A percentile compares a stretch with the other conserved stretches of the same genome.
phyloP scores from a whole-genome alignment of 2,329 filamentous ascomycete species.

The Paraphaeosphaeria minitans region DNA sequence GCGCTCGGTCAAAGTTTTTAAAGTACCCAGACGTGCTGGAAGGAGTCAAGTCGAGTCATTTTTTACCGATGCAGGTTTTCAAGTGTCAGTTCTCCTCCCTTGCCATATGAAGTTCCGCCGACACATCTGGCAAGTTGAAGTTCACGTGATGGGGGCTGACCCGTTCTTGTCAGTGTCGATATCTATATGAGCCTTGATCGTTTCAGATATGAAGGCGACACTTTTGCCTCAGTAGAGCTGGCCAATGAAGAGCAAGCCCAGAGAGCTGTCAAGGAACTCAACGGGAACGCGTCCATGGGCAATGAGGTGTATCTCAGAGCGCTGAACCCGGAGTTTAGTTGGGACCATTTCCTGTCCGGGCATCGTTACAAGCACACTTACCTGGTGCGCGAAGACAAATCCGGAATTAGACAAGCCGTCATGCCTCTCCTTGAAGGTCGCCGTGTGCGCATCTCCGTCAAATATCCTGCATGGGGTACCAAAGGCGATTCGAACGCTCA shows the following conservation, averaged over 20 bases:
- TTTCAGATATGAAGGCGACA: constrained; percentile 23
- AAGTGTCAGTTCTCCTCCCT: constrained; percentile 23
- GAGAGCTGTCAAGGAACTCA: constrained; percentile 16
- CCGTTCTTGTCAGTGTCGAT: constrained; percentile 20
- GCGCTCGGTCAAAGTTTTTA: constrained; percentile 19
- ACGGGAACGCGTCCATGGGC: constrained; percentile 7
- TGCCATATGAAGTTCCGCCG: too few species aligned
- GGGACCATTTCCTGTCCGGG: constrained; percentile 8
- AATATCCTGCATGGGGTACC: constrained; percentile 26
- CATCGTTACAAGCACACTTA: background rate
- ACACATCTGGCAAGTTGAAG: too few species aligned
- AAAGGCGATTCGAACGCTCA: background rate
- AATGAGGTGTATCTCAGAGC: constrained; percentile 5
- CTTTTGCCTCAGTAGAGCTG: constrained; percentile 23
- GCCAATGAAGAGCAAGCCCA: constrained; percentile 23
- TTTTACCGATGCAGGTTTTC: constrained; percentile 20
- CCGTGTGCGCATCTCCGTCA: constrained; percentile 22
- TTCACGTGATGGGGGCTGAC: constrained; percentile 8
- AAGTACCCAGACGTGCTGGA: constrained; percentile 14
- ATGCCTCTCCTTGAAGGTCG: constrained; percentile 25
- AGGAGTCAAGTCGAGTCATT: constrained; percentile 21
- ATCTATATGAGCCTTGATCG: constrained; percentile 25
- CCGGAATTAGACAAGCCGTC: constrained; percentile 17
- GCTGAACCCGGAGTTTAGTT: constrained; percentile 17
- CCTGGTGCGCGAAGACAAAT: constrained; percentile 18